A percentile compares a stretch with the other conserved stretches of the same genome.
These are phyloP conservation scores for Zychaea mexicana DNA, from an alignment of 371 early-diverging fungal species.

Conservation along the genomic window DNA sequence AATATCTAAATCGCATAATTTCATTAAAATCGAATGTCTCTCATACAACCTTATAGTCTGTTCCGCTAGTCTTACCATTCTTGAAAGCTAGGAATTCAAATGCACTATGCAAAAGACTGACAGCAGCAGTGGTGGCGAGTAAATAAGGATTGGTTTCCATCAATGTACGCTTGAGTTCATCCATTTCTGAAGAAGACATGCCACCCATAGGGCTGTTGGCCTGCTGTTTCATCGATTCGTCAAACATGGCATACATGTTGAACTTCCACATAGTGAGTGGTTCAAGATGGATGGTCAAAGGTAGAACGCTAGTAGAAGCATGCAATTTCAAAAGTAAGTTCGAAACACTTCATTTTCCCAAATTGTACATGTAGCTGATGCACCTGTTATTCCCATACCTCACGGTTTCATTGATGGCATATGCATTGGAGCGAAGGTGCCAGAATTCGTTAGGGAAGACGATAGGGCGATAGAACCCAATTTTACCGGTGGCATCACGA, in stretches of 20 bases:
- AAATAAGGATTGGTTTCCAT: slow-evolving; percentile 88
- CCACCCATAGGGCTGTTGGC: slow-evolving; percentile 69
- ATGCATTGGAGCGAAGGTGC: slow-evolving; percentile 74
- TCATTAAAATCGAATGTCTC: no score
- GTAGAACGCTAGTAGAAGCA: slow-evolving; percentile 49
- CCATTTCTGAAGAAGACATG: slow-evolving; percentile 61
- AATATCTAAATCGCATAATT: slow-evolving; percentile 60
- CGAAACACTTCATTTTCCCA: neutral
- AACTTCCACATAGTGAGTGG: slow-evolving; percentile 80
- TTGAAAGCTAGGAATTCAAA: slow-evolving; percentile 97
- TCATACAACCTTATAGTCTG: neutral
- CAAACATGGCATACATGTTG: slow-evolving; percentile 61
- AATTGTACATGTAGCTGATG: no score
- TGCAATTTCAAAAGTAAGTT: neutral
- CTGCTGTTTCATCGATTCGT: slow-evolving; percentile 69
- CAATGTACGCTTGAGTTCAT: slow-evolving; percentile 80
- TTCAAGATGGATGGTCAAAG: slow-evolving; percentile 67
- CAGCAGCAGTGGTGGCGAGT: slow-evolving; percentile 75
- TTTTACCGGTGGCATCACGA: slow-evolving; percentile 39
- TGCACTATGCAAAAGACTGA: slow-evolving; percentile 81
- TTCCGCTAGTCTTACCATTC: slow-evolving; percentile 62
- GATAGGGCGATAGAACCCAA: slow-evolving; percentile 71
- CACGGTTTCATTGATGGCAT: slow-evolving; percentile 76
- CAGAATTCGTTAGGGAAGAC: slow-evolving; percentile 89
- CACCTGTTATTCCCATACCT: slow-evolving; percentile 32